Evolutionary conservation across 2,329 filamentous ascomycete species (phyloP).

Genomic region (Fusarium oxysporum): DNA sequence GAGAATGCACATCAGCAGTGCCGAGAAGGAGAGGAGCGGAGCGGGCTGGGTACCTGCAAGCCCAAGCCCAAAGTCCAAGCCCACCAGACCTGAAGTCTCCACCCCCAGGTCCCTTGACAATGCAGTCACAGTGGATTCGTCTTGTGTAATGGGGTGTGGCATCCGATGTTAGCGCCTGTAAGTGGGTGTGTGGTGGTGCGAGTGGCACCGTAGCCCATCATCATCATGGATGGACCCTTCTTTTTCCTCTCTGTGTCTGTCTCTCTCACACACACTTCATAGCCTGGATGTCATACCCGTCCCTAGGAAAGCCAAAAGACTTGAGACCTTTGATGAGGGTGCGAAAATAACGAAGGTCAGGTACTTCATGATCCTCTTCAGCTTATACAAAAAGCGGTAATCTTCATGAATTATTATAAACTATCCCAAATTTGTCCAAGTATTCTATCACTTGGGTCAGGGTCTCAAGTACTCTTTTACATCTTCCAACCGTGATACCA

Average conservation of each 20-base stretch:
- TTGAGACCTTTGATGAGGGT: background rate
- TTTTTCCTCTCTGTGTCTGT: conserved; percentile 10
- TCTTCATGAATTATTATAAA: background rate
- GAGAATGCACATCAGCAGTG: conserved; percentile 1
- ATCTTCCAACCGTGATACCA: background rate
- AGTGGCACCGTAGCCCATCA: conserved; percentile 22
- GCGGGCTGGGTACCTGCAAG: conserved; percentile 17
- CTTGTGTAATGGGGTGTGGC: conserved; percentile 26
- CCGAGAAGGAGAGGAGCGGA: conserved; percentile 23
- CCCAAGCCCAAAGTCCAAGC: background rate
- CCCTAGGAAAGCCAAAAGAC: background rate
- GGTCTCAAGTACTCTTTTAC: background rate
- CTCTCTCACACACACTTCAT: background rate
- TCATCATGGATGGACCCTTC: conserved; percentile 41
- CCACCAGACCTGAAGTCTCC: conserved; percentile 23
- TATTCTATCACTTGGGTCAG: background rate
- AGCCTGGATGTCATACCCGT: conserved; percentile 18
- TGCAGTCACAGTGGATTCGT: conserved; percentile 22
- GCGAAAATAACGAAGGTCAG: background rate
- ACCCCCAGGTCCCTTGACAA: conserved; percentile 42
- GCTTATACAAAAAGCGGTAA: background rate
- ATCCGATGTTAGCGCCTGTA: conserved; percentile 3
- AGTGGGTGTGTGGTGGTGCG: conserved; percentile 6
- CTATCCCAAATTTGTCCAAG: background rate
- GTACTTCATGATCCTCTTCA: background rate